Evolutionary conservation across 305 asterid species (phyloP), one percentile per base, ranked within the genome.

Genomic region (Fraxinus angustifolia): DNA sequence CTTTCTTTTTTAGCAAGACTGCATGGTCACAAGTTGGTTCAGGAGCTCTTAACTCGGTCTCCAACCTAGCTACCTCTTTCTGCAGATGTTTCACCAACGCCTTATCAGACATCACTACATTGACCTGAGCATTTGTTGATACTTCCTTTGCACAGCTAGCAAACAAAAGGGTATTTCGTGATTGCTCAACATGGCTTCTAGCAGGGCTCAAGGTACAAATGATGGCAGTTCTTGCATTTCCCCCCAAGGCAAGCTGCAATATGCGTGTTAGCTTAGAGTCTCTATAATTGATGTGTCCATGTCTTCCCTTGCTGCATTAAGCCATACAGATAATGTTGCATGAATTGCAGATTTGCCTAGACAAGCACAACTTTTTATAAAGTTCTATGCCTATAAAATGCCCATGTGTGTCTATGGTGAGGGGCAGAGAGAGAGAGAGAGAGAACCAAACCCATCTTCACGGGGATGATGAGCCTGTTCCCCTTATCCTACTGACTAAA

Each of bases 101-200:
- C 90, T 93, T 95, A 86, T 93, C 99, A 87, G 99, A 95, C 97
- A 95, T 88, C 87, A 93, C 97, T 45, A 95, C 97, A 80, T 95
- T 95, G 90, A 95, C 99, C 85, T 91, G 93, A 60, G 99, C 99
- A 84, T 93, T 95, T 68, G 99, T 95, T 76, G 93, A 87, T 79
- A 95, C 98, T 91, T 95, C 98, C 88, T 95, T 95, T 68, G 99
- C 99, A 80, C 97, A 95, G 80, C 90, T 82, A 82, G 99, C 99
- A 88, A 95, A 95, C 83, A 95, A 79, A 77, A 95, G 98, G 19
- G 99, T 95, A 87, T 95, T 95, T 84, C 97, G 86, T 78, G 99
- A 93, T 88, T 95, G 98, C 88, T 95, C 99, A 76, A 93, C 97
- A 65, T 95, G 99, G 84, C 94, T 88, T 83, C 97, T 89, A 60